Percentiles rank a stretch among this genome's conserved stretches.
phyloP scores from a whole-genome alignment of 768 basidiomycete genomes.

The Cubamyces sp. region DNA sequence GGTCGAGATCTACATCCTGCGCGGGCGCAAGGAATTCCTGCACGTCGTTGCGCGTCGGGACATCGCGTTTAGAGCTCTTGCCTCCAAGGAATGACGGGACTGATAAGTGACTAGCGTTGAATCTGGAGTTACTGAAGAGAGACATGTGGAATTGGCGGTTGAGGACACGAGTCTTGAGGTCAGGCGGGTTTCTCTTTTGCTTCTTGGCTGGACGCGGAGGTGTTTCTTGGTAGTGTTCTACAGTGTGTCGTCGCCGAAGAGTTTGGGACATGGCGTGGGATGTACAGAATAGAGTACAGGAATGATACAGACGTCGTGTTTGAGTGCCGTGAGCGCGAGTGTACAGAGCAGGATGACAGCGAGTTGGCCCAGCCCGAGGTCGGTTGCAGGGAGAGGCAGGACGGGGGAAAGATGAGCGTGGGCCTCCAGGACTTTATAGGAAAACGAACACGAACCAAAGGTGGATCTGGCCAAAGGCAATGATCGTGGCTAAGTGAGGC shows the following conservation, averaged over 20 bases:
- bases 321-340: not conserved
- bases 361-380: constrained; percentile 12
- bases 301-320: constrained; percentile 10
- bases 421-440: constrained; percentile 12
- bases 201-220: constrained; percentile 49
- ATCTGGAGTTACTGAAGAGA: constrained; percentile 19
- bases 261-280: constrained; percentile 19
- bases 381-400: constrained; percentile 18
- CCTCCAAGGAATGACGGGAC: constrained; percentile 47
- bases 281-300: constrained; percentile 19
- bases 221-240: constrained; percentile 30
- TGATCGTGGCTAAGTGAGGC: constrained; percentile 20
- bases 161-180: constrained; percentile 35
- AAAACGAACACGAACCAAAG: constrained; percentile 30
- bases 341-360: not conserved
- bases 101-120: constrained; percentile 36
- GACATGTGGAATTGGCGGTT: constrained; percentile 28
- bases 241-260: constrained; percentile 18
- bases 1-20: constrained; percentile 68
- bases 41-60: constrained; percentile 50
- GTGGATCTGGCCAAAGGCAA: constrained; percentile 23
- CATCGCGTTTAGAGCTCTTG: constrained; percentile 50
- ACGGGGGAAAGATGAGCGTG: constrained; percentile 14
- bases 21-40: constrained; percentile 69
- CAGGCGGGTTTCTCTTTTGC: constrained; percentile 43